These are phyloP conservation scores for Sideroxylon spinosum DNA, from an alignment of 179 eudicot genomes.

Conservation along the genomic window DNA sequence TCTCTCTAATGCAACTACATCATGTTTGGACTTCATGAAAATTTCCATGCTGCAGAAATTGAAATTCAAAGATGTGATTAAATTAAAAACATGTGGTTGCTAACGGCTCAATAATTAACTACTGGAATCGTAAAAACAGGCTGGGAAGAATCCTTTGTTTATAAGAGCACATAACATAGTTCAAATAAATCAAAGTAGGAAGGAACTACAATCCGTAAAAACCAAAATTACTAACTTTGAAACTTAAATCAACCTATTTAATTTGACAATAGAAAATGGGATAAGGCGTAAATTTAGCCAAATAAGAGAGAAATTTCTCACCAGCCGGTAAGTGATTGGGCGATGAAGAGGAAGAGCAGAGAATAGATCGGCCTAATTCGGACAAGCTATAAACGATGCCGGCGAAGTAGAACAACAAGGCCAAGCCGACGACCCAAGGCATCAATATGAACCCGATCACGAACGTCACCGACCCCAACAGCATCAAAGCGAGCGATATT, in stretches of 20 bases:
- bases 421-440: slow-evolving; percentile 56
- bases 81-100: neutral
- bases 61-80: neutral
- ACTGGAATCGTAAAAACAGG: neutral
- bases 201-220: neutral
- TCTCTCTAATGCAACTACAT: too few relatives aligned
- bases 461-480: slow-evolving; percentile 51
- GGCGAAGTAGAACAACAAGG: slow-evolving; percentile 44
- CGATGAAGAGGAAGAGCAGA: slow-evolving; percentile 13
- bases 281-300: too few relatives aligned
- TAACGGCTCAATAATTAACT: neutral
- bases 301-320: too few relatives aligned
- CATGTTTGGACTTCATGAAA: neutral
- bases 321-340: too few relatives aligned
- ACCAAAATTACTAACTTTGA: too few relatives aligned
- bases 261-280: too few relatives aligned
- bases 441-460: slow-evolving; percentile 52
- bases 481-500: slow-evolving; percentile 58
- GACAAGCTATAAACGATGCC: slow-evolving; percentile 40
- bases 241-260: too few relatives aligned
- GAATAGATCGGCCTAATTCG: slow-evolving; percentile 31
- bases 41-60: slow-evolving; percentile 12
- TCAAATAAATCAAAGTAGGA: neutral
- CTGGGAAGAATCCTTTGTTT: neutral
- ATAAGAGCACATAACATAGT: neutral